Base-by-base conservation (phyloP, 768 basidiomycete genomes). In the Xerocomus potaroensis region DNA sequence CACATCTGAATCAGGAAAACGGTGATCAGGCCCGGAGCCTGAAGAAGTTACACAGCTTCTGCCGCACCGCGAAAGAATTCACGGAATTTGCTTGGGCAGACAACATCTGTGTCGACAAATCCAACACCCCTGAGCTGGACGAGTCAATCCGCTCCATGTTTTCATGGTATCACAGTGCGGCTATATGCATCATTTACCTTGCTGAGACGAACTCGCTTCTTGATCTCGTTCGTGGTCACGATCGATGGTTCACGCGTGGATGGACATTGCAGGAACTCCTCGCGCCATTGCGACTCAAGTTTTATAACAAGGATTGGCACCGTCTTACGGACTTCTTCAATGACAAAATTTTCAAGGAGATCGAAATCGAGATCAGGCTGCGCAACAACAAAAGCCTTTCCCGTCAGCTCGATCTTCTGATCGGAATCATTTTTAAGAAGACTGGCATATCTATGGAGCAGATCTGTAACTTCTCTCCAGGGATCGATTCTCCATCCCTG, bases 101-200 rank as follows among this genome's bases (percentile, higher is more conserved):
- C 33, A 41, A n/a, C 7, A 11, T 23, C 26, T 47, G 39, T 24
- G 35, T 47, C 39, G 19, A 47, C 15, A 35, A 35, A 11, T 18
- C 31, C 1, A 26, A 19, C 15, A 21, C 27, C 26, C 12, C 33
- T 1, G 46, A 47, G n/a, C 15, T 41, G 19, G 39, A 47, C 3
- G 46, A 41, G 22, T 32, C 46, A 2, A 47, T 47, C 9, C 46
- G 46, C 15, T 47, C 46, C 26, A 47, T 47, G 46, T 41, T 41
- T 27, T 16, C 6, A 6, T 47, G 46, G 39, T 47, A 47, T 29
- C 39, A 40, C 21, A 26, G 8, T n/a, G 46, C 46, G 2, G 4
- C n/a, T 11, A 23, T 47, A n/a, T 47, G 45, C 31, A 19, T 47
- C 10, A 18, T 41, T n/a, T 35, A 47, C 11, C 39, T 47, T 16